Evolutionary conservation across 2,329 filamentous ascomycete species (phyloP).

Genomic region (Sarocladium oryzae): DNA sequence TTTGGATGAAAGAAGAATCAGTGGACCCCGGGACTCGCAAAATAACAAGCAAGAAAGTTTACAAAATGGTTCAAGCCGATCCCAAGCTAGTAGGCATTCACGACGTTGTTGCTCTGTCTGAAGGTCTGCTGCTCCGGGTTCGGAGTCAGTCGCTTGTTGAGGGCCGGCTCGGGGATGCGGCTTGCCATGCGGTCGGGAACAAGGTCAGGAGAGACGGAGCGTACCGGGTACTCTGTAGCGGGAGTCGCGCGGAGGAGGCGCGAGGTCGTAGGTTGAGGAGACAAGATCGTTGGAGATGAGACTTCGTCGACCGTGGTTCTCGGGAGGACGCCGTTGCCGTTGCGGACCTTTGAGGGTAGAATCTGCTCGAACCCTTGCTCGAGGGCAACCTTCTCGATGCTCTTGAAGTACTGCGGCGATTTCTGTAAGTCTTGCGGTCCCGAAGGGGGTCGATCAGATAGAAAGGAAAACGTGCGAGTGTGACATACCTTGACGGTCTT

Average conservation of each 20-base stretch:
- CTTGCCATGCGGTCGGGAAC: constrained; percentile 58
- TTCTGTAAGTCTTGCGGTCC: too few relatives aligned
- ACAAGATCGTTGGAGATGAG: constrained; percentile 38
- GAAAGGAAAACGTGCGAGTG: too few relatives aligned
- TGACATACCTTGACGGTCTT: constrained; percentile 61
- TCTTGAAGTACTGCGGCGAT: constrained; percentile 60
- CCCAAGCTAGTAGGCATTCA: constrained; percentile 15
- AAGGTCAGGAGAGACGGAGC: constrained; percentile 52
- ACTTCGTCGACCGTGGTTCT: constrained; percentile 36
- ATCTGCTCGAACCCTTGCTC: constrained; percentile 53
- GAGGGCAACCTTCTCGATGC: constrained; percentile 58
- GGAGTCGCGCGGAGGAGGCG: constrained; percentile 48
- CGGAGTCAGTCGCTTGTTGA: constrained; percentile 39
- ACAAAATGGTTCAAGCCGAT: too few relatives aligned
- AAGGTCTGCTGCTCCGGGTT: constrained; percentile 38
- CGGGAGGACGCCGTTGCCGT: constrained; percentile 36
- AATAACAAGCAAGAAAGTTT: too few relatives aligned
- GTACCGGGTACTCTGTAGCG: constrained; percentile 46
- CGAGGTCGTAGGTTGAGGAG: constrained; percentile 50
- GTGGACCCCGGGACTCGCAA: too few relatives aligned
- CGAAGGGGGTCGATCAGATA: too few relatives aligned
- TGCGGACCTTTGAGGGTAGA: constrained; percentile 49
- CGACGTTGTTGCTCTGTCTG: constrained; percentile 13
- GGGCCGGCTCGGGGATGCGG: constrained; percentile 43
- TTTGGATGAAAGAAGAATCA: too few relatives aligned